Percentiles rank a stretch among this genome's conserved stretches.
Evolutionary conservation across 2,329 filamentous ascomycete species (phyloP).

Genomic region (Nigrospora oryzae): DNA sequence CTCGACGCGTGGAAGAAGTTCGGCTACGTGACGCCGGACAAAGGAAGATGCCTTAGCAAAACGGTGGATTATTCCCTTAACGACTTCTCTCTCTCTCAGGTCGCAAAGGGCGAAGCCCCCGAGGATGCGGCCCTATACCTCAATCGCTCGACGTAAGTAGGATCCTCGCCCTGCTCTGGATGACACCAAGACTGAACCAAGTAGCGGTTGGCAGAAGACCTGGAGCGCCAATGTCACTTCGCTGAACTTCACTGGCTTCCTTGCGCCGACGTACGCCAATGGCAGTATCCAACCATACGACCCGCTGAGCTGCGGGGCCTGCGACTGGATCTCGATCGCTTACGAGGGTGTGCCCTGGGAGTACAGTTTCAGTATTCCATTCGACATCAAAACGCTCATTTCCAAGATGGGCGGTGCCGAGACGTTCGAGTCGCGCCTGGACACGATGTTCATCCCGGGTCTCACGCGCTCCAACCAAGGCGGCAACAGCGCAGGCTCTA

Average conservation of each 20-base stretch:
- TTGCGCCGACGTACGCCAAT: slow-evolving; percentile 42
- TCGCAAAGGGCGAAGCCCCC: slow-evolving; percentile 49
- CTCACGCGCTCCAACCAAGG: slow-evolving; percentile 39
- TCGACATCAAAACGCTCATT: slow-evolving; percentile 49
- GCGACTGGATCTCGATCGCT: slow-evolving; percentile 25
- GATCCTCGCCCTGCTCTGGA: slow-evolving; percentile 43
- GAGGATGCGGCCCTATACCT: slow-evolving; percentile 41
- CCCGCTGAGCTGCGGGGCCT: slow-evolving; percentile 41
- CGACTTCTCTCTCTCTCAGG: slow-evolving; percentile 60
- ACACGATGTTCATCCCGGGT: slow-evolving; percentile 44
- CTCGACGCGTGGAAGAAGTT: slow-evolving; percentile 63
- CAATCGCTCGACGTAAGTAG: slow-evolving; percentile 31
- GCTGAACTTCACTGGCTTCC: slow-evolving; percentile 42
- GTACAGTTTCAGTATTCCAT: slow-evolving; percentile 49
- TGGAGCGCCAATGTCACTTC: slow-evolving; percentile 42
- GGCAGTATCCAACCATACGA: slow-evolving; percentile 36
- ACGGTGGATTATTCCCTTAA: slow-evolving; percentile 75
- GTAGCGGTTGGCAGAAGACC: slow-evolving; percentile 48
- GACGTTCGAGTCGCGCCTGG: slow-evolving; percentile 48
- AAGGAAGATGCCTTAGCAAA: slow-evolving; percentile 54
- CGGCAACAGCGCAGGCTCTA: slow-evolving; percentile 29
- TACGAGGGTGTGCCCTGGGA: slow-evolving; percentile 23
- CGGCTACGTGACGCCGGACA: slow-evolving; percentile 63
- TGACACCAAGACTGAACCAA: slow-evolving; percentile 21
- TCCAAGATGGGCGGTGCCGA: slow-evolving; percentile 49